Evolutionary conservation across 306 rosid species (phyloP), one percentile per base, ranked within the genome.

Genomic region (Hylodesmum podocarpum): DNA sequence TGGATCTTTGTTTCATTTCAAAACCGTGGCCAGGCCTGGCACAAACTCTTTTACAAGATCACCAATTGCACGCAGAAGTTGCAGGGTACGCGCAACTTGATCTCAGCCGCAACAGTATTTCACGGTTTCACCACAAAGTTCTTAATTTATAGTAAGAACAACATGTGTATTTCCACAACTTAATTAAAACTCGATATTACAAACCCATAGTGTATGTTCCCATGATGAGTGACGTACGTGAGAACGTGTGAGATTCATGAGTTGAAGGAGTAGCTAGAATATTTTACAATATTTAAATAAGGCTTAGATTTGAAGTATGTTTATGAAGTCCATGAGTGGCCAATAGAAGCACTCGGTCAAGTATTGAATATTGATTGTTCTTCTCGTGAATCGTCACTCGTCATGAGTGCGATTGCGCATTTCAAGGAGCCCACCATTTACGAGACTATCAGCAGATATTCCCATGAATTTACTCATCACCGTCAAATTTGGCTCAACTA

Each of bases 1-100:
- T 41, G 70, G 76, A 68, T 77, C 47, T 41, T 68, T 41, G 51
- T 15, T 51, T 65, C 34, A 11, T 76, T 65, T 65, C 61, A 18
- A 70, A 58, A 69, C 43, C 6, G 40, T 12, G 1, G 4, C 36
- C 5, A 12, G 16, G 11, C 9, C 5, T 65, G 78, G 75, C 75
- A 73, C 83, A 80, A 49, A 80, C 79, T 80, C 75, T 25, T 18
- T 22, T 22, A 72, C 33, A 16, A 51, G 66, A 39, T 62, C 75
- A 49, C 2, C 28, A 57, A 46, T 18, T 14, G n/a, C n/a, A 15
- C 36, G 82, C 41, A 27, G 9, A 51, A 69, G 28, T 36, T 3
- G 50, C 22, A n/a, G n/a, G 73, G 47, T 24, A n/a, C n/a, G n/a
- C n/a, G 55, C 82, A 70, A 70, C 70, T 70, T 57, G 64, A 43